Base-by-base conservation (phyloP, 1,139 yeast species). In the Blastobotrys apis region DNA sequence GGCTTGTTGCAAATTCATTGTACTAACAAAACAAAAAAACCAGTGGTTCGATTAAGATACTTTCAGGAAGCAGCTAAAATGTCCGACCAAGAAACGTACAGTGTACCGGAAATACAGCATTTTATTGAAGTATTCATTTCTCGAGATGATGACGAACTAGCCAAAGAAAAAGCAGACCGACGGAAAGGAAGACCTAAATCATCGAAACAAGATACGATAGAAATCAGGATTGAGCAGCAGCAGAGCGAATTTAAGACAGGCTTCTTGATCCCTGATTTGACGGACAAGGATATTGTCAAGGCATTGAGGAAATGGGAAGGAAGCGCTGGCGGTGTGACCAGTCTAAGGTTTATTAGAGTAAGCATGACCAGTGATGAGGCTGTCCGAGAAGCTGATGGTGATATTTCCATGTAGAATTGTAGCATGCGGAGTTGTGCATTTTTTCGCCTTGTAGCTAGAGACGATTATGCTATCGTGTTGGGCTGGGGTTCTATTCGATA, bases 161-260 rank as follows among this genome's bases (percentile, higher is more conserved):
- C 74, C 12, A 68, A 69, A 47, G 68, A 84, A 48, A 75, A 74
- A 53, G 65, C 62, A 4, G 77, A 73, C 45, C 77, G 95, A 69
- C 75, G 95, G 59, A 80, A 88, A 13, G 94, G 95, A n/a, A 75
- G 97, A 66, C 96, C 97, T 6, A 75, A 86, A 17, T 67, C 84
- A 8, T 75, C 74, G 49, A 78, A 80, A 59, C 95, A 86, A 58
- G 80, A 78, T 53, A 57, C 75, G 29, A 65, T 88, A 48, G 84
- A 84, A 55, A 77, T 75, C 52, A 77, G 77, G 56, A 72, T 72
- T 37, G 79, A 81, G 44, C 68, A 73, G 39, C 96, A 88, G 51
- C 47, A 59, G 40, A 75, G 75, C 31, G 77, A 82, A 44, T 87
- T 75, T 59, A 69, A 67, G 13, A 73, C 86, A 1, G 97, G 97